These are phyloP conservation scores for Hypericum androsaemum DNA, from an alignment of 345 rosid species.

Conservation along the genomic window DNA sequence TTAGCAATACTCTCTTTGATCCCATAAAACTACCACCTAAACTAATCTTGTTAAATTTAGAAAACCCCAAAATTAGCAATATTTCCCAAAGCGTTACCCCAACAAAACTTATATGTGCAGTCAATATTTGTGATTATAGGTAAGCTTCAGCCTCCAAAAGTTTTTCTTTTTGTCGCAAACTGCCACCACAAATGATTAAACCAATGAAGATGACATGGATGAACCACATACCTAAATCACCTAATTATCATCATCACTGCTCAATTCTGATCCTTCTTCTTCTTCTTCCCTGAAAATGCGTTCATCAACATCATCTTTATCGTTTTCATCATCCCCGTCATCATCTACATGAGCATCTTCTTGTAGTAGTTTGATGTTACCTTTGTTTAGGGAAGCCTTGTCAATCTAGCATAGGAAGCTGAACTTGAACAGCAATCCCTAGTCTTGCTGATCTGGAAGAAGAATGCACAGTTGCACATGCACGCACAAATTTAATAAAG, in stretches of 20 bases:
- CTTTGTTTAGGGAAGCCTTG: conserved; percentile 37
- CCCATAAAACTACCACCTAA: too few species aligned
- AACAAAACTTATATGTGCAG: too few species aligned
- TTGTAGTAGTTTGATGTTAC: conserved; percentile 16
- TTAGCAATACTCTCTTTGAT: too few species aligned
- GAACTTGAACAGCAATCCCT: conserved; percentile 54
- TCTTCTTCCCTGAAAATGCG: conserved; percentile 49
- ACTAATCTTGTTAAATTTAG: too few species aligned
- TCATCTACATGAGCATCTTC: conserved; percentile 22
- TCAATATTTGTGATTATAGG: too few species aligned
- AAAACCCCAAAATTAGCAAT: too few species aligned
- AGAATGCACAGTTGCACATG: conserved; percentile 9
- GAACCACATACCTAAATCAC: too few species aligned
- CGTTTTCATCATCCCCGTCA: conserved; percentile 50
- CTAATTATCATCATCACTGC: conserved; percentile 41
- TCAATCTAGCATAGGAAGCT: conserved; percentile 43
- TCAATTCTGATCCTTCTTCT: conserved; percentile 61
- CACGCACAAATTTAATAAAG: too few species aligned
- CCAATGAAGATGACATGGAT: not conserved
- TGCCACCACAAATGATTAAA: too few species aligned
- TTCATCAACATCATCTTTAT: conserved; percentile 55
- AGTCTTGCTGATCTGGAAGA: conserved; percentile 43
- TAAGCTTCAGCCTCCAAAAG: too few species aligned
- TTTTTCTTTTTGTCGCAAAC: too few species aligned
- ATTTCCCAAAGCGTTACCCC: too few species aligned